A percentile compares a stretch with the other conserved stretches of the same genome.
Conservation (phyloP, 2,329 filamentous ascomycete genomes). For the Talaromyces sp. region DNA sequence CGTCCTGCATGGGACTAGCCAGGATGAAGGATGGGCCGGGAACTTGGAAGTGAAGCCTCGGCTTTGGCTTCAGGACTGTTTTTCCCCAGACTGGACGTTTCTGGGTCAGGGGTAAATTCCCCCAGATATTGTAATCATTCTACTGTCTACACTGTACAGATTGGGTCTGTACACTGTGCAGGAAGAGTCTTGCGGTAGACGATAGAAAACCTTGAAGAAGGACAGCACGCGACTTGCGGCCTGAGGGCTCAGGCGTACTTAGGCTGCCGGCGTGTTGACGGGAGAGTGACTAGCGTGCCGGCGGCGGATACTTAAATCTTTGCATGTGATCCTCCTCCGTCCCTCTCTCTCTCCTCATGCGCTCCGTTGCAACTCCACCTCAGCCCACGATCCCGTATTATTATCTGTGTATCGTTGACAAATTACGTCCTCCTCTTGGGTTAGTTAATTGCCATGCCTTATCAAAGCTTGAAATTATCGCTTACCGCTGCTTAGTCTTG, state of each 20-base stretch:
- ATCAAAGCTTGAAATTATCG: background rate
- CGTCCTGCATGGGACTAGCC: background rate
- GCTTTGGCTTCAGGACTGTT: no score
- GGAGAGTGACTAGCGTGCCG: no score
- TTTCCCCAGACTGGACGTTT: background rate
- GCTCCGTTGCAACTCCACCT: slow-evolving; percentile 5
- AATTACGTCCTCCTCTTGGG: no score
- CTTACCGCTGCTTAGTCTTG: background rate
- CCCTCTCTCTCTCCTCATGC: background rate
- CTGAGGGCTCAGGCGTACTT: background rate
- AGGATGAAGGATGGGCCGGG: background rate
- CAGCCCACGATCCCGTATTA: background rate
- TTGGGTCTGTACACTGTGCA: background rate
- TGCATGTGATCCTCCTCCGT: slow-evolving; percentile 15
- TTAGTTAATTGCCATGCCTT: background rate
- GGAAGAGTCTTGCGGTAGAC: background rate
- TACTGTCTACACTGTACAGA: no score
- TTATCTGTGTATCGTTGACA: background rate
- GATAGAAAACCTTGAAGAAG: no score
- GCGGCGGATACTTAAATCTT: slow-evolving; percentile 1
- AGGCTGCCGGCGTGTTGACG: no score
- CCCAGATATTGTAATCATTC: no score
- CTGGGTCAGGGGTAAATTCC: slow-evolving; percentile 9
- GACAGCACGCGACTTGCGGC: background rate
- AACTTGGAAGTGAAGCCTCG: background rate